phyloP scores from a whole-genome alignment of 345 rosid species.

The Pistacia atlantica region DNA sequence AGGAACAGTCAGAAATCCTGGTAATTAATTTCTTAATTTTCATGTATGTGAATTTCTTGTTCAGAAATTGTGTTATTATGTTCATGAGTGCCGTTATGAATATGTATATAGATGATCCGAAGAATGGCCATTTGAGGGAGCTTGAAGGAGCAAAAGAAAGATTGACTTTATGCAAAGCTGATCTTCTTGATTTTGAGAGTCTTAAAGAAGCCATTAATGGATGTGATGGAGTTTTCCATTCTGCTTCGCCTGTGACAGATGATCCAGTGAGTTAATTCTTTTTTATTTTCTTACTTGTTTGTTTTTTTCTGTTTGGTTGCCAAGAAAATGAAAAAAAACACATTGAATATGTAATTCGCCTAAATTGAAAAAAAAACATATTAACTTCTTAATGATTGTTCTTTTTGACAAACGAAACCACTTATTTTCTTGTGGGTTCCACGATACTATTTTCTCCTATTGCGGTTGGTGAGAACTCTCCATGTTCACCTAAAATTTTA shows the following conservation, averaged over 20 bases:
- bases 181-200: constrained; percentile 73
- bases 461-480: not conserved
- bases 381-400: not conserved
- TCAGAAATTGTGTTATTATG: not conserved
- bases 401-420: not conserved
- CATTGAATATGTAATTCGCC: no score
- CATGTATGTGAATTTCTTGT: not conserved
- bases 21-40: constrained; percentile 19
- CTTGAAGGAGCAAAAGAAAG: constrained; percentile 93
- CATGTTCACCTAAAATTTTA: not conserved
- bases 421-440: not conserved
- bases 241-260: constrained; percentile 96
- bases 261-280: constrained; percentile 67
- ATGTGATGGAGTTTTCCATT: constrained; percentile 94
- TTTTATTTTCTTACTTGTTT: not conserved
- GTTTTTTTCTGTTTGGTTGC: constrained; percentile 20
- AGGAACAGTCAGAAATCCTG: constrained; percentile 93
- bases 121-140: constrained; percentile 80
- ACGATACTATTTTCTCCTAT: not conserved
- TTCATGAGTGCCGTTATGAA: not conserved
- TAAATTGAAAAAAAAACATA: no score
- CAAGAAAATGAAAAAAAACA: constrained; percentile 13
- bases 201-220: constrained; percentile 69
- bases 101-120: constrained; percentile 61
- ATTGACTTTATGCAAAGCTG: constrained; percentile 68